These are phyloP conservation scores for Trypanosoma congolense DNA, from an alignment of 208 protist genomes.

Conservation along the genomic window DNA sequence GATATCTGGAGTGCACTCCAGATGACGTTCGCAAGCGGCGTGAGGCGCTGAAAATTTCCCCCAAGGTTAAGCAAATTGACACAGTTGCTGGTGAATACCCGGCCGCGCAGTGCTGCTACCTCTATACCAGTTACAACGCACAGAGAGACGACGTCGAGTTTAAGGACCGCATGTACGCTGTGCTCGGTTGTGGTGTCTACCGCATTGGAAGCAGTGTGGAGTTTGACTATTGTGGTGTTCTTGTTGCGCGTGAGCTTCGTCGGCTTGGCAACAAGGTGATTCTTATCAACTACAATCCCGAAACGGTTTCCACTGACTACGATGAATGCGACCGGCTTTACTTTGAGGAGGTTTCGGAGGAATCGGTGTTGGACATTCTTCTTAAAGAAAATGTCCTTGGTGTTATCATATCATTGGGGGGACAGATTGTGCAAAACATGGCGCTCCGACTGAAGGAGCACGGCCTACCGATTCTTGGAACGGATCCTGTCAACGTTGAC, in stretches of 20 bases:
- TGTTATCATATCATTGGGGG: slow-evolving; percentile 95
- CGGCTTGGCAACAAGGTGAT: slow-evolving; percentile 92
- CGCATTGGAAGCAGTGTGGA: slow-evolving; percentile 97
- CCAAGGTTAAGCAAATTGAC: slow-evolving; percentile 96
- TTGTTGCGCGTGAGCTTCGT: slow-evolving; percentile 91
- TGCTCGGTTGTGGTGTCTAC: slow-evolving; percentile 97
- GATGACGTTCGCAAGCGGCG: slow-evolving; percentile 57
- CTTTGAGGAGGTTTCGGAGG: slow-evolving; percentile 97
- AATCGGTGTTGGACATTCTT: slow-evolving; percentile 96
- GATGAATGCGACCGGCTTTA: slow-evolving; percentile 97
- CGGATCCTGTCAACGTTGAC: slow-evolving; percentile 94
- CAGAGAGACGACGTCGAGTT: slow-evolving; percentile 83
- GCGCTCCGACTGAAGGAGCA: slow-evolving; percentile 88
- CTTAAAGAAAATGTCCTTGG: slow-evolving; percentile 88
- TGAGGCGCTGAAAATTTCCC: slow-evolving; percentile 76
- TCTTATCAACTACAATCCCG: slow-evolving; percentile 99
- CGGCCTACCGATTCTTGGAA: slow-evolving; percentile 94
- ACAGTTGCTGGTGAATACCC: slow-evolving; percentile 98
- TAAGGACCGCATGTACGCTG: slow-evolving; percentile 80
- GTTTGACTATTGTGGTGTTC: slow-evolving; percentile 98
- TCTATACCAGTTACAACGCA: slow-evolving; percentile 95
- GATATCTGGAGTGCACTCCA: slow-evolving; percentile 43
- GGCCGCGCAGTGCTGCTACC: slow-evolving; percentile 91
- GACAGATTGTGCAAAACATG: slow-evolving; percentile 98
- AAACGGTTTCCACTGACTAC: slow-evolving; percentile 98